Base-by-base conservation (phyloP, 2,329 filamentous ascomycete genomes). In the Endoconidiophora laricicola region DNA sequence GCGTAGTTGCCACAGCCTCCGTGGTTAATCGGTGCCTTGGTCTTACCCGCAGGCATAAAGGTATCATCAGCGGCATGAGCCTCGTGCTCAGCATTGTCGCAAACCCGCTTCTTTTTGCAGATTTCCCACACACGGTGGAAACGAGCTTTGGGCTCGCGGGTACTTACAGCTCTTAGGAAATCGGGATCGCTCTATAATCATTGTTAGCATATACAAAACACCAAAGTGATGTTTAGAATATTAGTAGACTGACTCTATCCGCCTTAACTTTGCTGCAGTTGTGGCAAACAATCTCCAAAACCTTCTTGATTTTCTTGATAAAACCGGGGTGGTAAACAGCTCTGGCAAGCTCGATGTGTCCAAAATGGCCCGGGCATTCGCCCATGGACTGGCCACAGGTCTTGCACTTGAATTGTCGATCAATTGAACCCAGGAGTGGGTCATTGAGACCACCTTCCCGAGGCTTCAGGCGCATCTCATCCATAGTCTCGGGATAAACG, bases 401-500 rank as follows among this genome's bases (percentile, higher is more conserved):
- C 62, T 84, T 88, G 71, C 91, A 99, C 66, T 87, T 86, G 71
- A 86, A 93, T 63, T 87, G 83, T 56, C 91, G 81, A 65, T 98
- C 93, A 64, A 98, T 94, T 46, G 91, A 94, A 52, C 91, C 91
- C 47, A 99, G 81, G 58, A 88, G 84, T 57, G 91, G 88, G 63
- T 99, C 91, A 64, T 96, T 96, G 58, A 96, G 73, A 61, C 91
- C 91, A 62, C 83, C 82, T 55, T 91, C 83, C 58, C 91, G 86
- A 56, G 91, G 91, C 64, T 86, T 86, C 58, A 85, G 81, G 61
- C 88, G 84, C 65, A 83, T 83, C 67, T 98, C 91, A 63, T 98
- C 91, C 91, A 98, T 95, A 24, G 91, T 96, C 72, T 98, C 91
- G n/a, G 91, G 88, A 63, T 95, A 96, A 65, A 91, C 77, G 64